Evolutionary conservation across 2,329 filamentous ascomycete genomes (phyloP), one percentile per base, ranked within the genome.

Genomic region (Thelonectria discophora): DNA sequence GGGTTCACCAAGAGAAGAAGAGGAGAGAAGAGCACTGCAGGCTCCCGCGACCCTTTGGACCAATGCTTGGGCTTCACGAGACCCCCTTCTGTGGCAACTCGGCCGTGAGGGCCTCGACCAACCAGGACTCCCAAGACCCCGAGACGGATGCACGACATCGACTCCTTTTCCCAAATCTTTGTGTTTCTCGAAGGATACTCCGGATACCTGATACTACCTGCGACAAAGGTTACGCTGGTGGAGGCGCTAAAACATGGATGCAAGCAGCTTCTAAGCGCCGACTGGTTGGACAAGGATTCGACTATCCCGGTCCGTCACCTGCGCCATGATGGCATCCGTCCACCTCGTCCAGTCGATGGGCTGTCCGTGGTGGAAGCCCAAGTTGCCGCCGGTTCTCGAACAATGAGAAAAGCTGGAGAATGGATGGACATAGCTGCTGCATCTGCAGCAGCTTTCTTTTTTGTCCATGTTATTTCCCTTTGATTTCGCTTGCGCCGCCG

Each of bases 111-210:
- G 53, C 34, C 40, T 37, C 40, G 32, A 48, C 58, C 58, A 61
- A 61, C 48, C 58, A 61, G 34, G 34, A 45, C 7, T 40, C 3
- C 15, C 34, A 51, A 47, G 24, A 43, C 30, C 21, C 20, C 27
- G 53, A 49, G 17, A 58, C 47, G 49, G 58, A 75, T 75, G 75
- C 74, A 76, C 72, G 71, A 75, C 76, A 81, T 81, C 77, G 75
- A 80, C 77, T 81, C 77, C 77, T 75, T 76, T 71, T 76, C 74
- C 75, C 74, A 77, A 76, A 75, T 27, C 12, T 40, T 69, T n/a
- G 39, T 54, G 57, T 54, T 37, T 60, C 53, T 52, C 53, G 47
- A 55, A 30, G 27, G 27, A 30, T 30, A 60, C 58, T n/a, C n/a
- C 53, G 47, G 58, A 55, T 55, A 51, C 58, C 40, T 27, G 45